Evolutionary conservation across 73 alveolate genomes (phyloP), one percentile per base, ranked within the genome.

Genomic region (Paraurostyla sp.): DNA sequence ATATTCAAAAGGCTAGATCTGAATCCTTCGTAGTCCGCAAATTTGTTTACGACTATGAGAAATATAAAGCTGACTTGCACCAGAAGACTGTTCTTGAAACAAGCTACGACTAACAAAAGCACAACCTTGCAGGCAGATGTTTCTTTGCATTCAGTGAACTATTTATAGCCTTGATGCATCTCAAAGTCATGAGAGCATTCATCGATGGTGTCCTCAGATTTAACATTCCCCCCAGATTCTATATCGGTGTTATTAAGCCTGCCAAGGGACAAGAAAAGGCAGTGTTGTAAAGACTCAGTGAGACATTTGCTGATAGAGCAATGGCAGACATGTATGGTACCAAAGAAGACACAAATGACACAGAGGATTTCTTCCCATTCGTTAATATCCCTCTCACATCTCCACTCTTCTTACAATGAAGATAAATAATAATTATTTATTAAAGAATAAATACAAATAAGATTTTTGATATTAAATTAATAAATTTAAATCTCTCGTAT

Each of bases 291-390:
- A 65, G 91, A 25, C 63, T 95, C 76, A 71, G 81, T 43, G 92
- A 87, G 57, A 48, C 36, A 71, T 93, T 93, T 71, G 90, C 80
- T 25, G 86, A 76, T 58, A 46, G 33, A 29, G 59, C 76, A 58
- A 82, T 42, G 65, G 89, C 81, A 56, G 97, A 92, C 9, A 83
- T 95, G 93, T 95, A 87, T 75, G 97, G 98, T 32, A 81, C 96
- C 11, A 94, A 91, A 78, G 98, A 94, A 51, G 97, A 95, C 56
- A 80, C 90, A 23, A 96, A 95, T 40, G 98, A 94, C 50, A 88
- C 97, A 3, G 98, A 95, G 50, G 98, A 95, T 82, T 95, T 93
- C 97, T 95, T 91, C 95, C 97, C 98, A 71, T 95, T 94, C 84
- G 98, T 94, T 46, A 87, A 38, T 48, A 59, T 87, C 76, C 94